Evolutionary conservation across 2,329 filamentous ascomycete genomes (phyloP).

Genomic region (Ophiostoma ulmi): DNA sequence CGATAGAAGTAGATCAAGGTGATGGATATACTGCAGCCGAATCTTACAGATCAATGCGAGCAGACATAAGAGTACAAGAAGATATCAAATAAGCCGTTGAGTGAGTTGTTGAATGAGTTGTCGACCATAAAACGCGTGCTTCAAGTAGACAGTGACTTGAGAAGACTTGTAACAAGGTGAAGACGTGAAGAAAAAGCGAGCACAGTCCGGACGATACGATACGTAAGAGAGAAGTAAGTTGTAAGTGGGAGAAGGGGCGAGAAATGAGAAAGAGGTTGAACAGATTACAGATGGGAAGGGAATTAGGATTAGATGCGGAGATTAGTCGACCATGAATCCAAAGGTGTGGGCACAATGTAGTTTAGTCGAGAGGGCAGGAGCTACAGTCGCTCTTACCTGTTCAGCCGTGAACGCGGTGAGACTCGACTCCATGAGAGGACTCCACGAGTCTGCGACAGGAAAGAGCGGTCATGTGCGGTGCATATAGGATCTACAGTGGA

Average conservation of each 20-base stretch:
- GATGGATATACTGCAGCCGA: not conserved
- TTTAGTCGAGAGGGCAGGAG: slow-evolving; percentile 1
- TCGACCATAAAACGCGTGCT: not conserved
- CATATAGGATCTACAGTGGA: not conserved
- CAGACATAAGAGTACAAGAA: not conserved
- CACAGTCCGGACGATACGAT: not conserved
- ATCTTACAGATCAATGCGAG: not conserved
- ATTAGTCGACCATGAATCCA: not conserved
- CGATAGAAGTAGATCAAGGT: not conserved
- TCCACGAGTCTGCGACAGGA: slow-evolving; percentile 4
- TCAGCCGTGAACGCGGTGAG: slow-evolving; percentile 17
- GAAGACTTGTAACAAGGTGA: not conserved
- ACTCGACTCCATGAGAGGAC: not conserved
- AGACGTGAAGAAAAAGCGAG: not conserved
- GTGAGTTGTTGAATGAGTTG: slow-evolving; percentile 1
- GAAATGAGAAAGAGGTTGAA: not conserved
- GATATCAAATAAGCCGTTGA: not conserved
- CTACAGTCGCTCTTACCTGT: slow-evolving; percentile 15
- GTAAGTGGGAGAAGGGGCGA: not conserved
- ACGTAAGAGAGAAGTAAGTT: not conserved
- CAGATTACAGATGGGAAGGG: not conserved
- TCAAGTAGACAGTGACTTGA: not conserved
- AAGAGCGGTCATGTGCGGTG: slow-evolving; percentile 16
- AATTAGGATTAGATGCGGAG: not conserved
- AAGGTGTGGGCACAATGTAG: not conserved